Percentiles rank a stretch among this genome's conserved stretches.
phyloP scores from a whole-genome alignment of 2,329 filamentous ascomycete genomes.

The Diaporthe citri region DNA sequence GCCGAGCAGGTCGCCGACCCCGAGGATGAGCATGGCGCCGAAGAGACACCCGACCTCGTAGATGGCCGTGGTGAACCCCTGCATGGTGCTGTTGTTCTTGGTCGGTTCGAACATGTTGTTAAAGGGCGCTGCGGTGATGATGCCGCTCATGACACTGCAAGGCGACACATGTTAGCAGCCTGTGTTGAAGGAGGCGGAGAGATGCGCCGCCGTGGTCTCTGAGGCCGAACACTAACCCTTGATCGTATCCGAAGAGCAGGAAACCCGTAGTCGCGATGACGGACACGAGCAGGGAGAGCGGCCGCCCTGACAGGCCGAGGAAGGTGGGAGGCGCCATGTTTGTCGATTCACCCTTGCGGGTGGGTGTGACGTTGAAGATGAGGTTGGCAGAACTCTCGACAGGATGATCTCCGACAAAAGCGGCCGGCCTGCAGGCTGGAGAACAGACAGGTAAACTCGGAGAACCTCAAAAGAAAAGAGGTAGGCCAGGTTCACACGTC shows the following conservation, averaged over 20 bases:
- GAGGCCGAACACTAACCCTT: constrained; percentile 52
- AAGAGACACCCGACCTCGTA: constrained; percentile 60
- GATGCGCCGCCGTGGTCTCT: background rate
- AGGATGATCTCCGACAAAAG: background rate
- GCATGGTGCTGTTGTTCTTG: constrained; percentile 58
- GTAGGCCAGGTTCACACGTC: constrained; percentile 15
- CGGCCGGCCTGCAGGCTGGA: background rate
- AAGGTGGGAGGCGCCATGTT: constrained; percentile 66
- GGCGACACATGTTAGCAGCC: constrained; percentile 34
- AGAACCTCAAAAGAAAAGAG: background rate
- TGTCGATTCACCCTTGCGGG: constrained; percentile 33
- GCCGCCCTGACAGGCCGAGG: constrained; percentile 70
- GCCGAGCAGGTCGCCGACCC: constrained; percentile 65
- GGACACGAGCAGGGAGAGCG: constrained; percentile 69
- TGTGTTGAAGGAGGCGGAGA: constrained; percentile 17
- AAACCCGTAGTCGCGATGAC: constrained; percentile 75
- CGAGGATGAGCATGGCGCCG: constrained; percentile 63
- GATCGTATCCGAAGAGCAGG: constrained; percentile 71
- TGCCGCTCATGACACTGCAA: constrained; percentile 62
- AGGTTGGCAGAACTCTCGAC: background rate
- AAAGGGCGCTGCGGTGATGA: constrained; percentile 65
- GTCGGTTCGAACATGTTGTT: constrained; percentile 61
- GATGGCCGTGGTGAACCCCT: constrained; percentile 61
- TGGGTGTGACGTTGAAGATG: constrained; percentile 8
- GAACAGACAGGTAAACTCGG: background rate